Base-by-base conservation (phyloP, 129 eudicot species). In the Pulicaria dysenterica region DNA sequence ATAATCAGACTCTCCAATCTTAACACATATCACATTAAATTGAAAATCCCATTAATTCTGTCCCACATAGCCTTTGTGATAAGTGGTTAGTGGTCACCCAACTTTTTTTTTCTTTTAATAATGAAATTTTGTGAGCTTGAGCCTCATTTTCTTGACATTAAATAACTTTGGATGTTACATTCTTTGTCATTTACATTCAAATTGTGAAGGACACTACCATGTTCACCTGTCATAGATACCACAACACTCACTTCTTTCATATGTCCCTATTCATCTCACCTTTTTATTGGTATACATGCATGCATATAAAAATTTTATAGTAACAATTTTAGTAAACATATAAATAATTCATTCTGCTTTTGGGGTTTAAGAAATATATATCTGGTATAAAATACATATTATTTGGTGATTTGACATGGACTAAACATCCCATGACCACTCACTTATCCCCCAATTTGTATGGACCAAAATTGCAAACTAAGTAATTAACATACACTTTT, bases 351-450 rank as follows among this genome's bases (percentile, higher is more conserved):
- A 39, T 5, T 19, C 44, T 44, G 5, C 46, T 41, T 16, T 39
- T 15, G 6, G 3, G 14, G 7, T 63, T 41, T 39, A n/a, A 63
- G 8, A 41, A 5, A 10, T 47, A 47, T 11, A 45, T 50, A 13
- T 50, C 6, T n/a, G 1, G 19, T 13, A 1, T 2, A 55, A 66
- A 67, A 60, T 46, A 46, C 12, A 24, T 17, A 19, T 44, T 19
- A 56, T 40, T 70, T 57, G 16, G 56, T 14, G 9, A 34, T 55
- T 51, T 56, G 42, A 42, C 65, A 55, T 55, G 65, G 53, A 70
- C 55, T 34, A 11, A 55, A 49, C 75, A 51, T 24, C 62, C 42
- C 43, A 57, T 72, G 57, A 45, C 77, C 69, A 58, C 59, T 72
- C 68, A 60, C 15, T 44, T 46, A 58, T n/a, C 5, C 5, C 57